phyloP scores from a whole-genome alignment of 225 moss, liverwort and hornwort species.

The Marchantia polymorpha region DNA sequence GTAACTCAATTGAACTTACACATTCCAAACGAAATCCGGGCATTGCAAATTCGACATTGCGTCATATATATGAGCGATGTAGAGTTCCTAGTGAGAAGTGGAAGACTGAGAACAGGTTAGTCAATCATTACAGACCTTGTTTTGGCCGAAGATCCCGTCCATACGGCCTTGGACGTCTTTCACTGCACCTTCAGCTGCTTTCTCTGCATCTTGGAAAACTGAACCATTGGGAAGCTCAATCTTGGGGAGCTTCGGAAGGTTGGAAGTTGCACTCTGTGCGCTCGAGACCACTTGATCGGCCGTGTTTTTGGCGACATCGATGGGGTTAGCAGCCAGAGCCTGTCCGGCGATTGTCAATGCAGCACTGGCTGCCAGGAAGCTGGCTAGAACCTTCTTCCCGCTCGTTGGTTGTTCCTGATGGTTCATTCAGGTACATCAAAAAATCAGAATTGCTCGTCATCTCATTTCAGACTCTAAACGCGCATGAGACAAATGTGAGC shows the following conservation, averaged over 20 bases:
- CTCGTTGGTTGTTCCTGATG: conserved; percentile 16
- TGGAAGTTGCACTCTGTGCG: conserved; percentile 12
- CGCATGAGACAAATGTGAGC: neutral
- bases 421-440: neutral
- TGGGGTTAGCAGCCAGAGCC: conserved; percentile 16
- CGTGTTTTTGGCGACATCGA: conserved; percentile 22
- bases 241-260: neutral
- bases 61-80: neutral
- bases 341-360: conserved; percentile 28
- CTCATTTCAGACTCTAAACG: neutral
- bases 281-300: conserved; percentile 1
- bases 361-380: conserved; percentile 34
- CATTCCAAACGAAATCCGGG: neutral
- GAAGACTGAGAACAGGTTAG: neutral
- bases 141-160: conserved; percentile 57
- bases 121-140: conserved; percentile 35
- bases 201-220: neutral
- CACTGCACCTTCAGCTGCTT: conserved; percentile 1
- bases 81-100: neutral
- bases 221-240: neutral
- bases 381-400: conserved; percentile 26
- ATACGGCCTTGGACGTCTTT: conserved; percentile 28
- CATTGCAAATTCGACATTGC: neutral
- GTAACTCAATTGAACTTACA: too few species aligned
- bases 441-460: neutral